Base-by-base conservation (phyloP, 1,284 basidiomycete species). In the Papiliotrema flavescens region DNA sequence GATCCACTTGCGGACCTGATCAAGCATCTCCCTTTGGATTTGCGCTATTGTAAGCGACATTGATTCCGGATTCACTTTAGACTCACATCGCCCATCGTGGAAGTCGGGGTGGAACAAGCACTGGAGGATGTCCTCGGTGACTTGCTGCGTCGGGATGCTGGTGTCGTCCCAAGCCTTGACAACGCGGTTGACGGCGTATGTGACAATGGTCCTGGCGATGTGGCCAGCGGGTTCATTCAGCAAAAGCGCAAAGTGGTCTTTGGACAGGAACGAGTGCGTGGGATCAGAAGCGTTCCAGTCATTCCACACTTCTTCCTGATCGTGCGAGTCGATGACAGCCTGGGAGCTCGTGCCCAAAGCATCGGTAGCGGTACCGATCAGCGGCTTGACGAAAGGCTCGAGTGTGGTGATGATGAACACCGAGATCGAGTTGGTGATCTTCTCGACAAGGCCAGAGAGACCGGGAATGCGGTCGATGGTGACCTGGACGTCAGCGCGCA, bases 41-140 rank as follows among this genome's bases (percentile, higher is more conserved):
- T 82, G 80, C 0, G 87, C 74, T 94, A 87, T 70, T 49, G 26
- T 56, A 20, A 57, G 55, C 55, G 32, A 24, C 6, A 14, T 19
- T 17, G 7, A 17, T 13, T 42, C 11, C 4, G 23, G 19, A 22
- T 14, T 20, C 14, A n/a, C n/a, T n/a, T n/a, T 14, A 3, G 6
- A 53, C 67, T 60, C 37, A 73, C 68, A 74, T 63, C 80, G 76
- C 14, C 76, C 74, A 69, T 86, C 81, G 69, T 85, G 83, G 79
- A 90, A 94, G 66, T 90, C 87, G 8, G 90, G 90, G 71, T 94
- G 90, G 82, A 93, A 90, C 82, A 94, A 74, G 76, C 85, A 87
- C 62, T 87, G 79, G 5, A 91, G 76, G 54, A 89, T 80, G 24
- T 89, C 84, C 51, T 89, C 86, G 1, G 82, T 84, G 7, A 84